These are phyloP conservation scores for Podospora conica DNA, from an alignment of 495 filamentous ascomycete genomes.

Conservation along the genomic window DNA sequence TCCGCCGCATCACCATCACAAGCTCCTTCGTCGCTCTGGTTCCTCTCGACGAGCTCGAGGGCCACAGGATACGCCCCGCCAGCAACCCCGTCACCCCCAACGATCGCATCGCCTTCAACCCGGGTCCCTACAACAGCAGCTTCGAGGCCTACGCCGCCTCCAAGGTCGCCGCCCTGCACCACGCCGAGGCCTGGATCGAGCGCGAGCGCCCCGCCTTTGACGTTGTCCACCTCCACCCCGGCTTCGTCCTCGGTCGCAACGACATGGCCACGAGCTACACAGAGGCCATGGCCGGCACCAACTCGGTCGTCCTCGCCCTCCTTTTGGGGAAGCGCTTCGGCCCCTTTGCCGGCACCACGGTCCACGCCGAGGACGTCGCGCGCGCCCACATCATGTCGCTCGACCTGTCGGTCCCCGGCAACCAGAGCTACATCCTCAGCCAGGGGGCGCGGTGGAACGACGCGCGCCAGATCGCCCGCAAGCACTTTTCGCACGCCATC, in stretches of 20 bases:
- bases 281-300: conserved; percentile 33
- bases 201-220: conserved; percentile 39
- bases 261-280: conserved; percentile 31
- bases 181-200: conserved; percentile 37
- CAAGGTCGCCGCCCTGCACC: conserved; percentile 38
- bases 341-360: conserved; percentile 29
- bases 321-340: conserved; percentile 30
- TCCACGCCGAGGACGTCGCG: conserved; percentile 43
- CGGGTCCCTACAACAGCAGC: conserved; percentile 33
- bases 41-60: conserved; percentile 23
- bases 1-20: conserved; percentile 59
- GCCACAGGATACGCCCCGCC: conserved; percentile 8
- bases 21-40: conserved; percentile 37
- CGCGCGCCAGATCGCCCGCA: conserved; percentile 32
- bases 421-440: conserved; percentile 35
- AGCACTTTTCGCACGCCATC: conserved; percentile 38
- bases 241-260: conserved; percentile 40
- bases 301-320: conserved; percentile 30
- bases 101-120: conserved; percentile 23
- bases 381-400: conserved; percentile 37
- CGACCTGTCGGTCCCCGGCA: conserved; percentile 32
- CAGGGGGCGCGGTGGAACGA: conserved; percentile 40
- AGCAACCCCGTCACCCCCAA: conserved; percentile 16
- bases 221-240: conserved; percentile 42
- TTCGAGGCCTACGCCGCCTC: conserved; percentile 36